Conservation (phyloP, 129 eudicot species). For the Ambrosia artemisiifolia region DNA sequence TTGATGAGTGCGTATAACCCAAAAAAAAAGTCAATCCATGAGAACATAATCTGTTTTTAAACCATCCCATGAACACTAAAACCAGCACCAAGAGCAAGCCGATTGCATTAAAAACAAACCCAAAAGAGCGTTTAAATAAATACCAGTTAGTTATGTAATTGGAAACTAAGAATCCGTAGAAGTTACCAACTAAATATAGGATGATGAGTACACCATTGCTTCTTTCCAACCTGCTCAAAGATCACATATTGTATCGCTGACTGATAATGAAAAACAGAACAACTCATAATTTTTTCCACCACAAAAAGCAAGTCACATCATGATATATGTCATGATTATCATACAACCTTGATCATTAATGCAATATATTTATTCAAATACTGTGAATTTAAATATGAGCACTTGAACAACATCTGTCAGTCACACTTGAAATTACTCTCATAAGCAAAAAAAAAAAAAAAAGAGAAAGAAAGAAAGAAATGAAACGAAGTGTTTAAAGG, state of each 20-base stretch:
- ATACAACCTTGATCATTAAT: neutral
- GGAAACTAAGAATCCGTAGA: constrained; percentile 6
- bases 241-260: constrained; percentile 13
- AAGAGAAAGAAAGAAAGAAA: too few species aligned
- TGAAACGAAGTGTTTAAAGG: neutral
- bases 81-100: neutral
- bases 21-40: too few species aligned
- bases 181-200: constrained; percentile 31
- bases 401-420: neutral
- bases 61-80: neutral
- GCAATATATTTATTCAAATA: neutral
- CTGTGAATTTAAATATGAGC: neutral
- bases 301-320: too few species aligned
- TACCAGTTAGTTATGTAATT: neutral
- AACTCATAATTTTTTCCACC: too few species aligned
- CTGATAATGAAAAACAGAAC: neutral
- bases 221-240: constrained; percentile 25
- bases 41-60: too few species aligned
- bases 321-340: neutral
- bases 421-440: neutral
- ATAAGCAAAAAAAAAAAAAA: neutral
- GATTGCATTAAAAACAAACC: neutral
- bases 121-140: too few species aligned
- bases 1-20: too few species aligned
- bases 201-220: constrained; percentile 28